Percentiles rank a stretch among this genome's conserved stretches.
Conservation (phyloP, 2,329 filamentous ascomycete species). For the Diplocarpon rosae region DNA sequence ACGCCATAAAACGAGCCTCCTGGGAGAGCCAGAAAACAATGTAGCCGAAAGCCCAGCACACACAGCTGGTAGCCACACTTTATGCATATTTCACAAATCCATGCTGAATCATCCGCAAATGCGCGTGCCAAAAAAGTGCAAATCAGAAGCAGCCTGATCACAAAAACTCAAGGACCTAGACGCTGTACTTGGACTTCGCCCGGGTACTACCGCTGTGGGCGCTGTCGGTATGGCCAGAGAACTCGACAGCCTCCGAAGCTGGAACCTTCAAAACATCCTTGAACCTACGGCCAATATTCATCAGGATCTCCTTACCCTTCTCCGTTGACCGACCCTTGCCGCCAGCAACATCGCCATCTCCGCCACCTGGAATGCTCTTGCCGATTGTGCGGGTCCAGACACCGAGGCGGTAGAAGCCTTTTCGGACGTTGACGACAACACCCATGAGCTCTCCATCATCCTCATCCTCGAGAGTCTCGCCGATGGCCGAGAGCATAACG, state of each 20-base stretch:
- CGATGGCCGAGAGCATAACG: slow-evolving; percentile 91
- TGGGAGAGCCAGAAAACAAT: slow-evolving; percentile 5
- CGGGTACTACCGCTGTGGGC: slow-evolving; percentile 88
- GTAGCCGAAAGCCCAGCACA: slow-evolving; percentile 2
- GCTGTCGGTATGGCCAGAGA: slow-evolving; percentile 91
- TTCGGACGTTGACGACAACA: slow-evolving; percentile 96
- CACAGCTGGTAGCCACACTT: slow-evolving; percentile 1
- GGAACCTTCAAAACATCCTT: slow-evolving; percentile 83
- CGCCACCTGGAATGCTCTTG: slow-evolving; percentile 67
- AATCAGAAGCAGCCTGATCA: too few relatives aligned
- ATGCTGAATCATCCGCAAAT: slow-evolving; percentile 11
- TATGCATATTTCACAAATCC: slow-evolving; percentile 18
- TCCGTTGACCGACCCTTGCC: slow-evolving; percentile 68
- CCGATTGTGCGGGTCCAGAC: slow-evolving; percentile 95
- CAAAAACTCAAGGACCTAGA: slow-evolving; percentile 39
- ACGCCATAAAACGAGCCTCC: slow-evolving; percentile 13
- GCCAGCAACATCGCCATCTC: slow-evolving; percentile 59
- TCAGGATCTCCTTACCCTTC: slow-evolving; percentile 76
- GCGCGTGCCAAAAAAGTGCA: slow-evolving; percentile 3
- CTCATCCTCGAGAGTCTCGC: slow-evolving; percentile 96
- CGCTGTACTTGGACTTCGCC: slow-evolving; percentile 86
- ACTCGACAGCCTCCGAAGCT: slow-evolving; percentile 71
- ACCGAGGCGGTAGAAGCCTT: slow-evolving; percentile 94
- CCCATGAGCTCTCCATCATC: slow-evolving; percentile 97
- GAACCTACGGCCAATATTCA: slow-evolving; percentile 79